phyloP scores from a whole-genome alignment of 1,139 yeast species.

The Yamadazyma siamensis region DNA sequence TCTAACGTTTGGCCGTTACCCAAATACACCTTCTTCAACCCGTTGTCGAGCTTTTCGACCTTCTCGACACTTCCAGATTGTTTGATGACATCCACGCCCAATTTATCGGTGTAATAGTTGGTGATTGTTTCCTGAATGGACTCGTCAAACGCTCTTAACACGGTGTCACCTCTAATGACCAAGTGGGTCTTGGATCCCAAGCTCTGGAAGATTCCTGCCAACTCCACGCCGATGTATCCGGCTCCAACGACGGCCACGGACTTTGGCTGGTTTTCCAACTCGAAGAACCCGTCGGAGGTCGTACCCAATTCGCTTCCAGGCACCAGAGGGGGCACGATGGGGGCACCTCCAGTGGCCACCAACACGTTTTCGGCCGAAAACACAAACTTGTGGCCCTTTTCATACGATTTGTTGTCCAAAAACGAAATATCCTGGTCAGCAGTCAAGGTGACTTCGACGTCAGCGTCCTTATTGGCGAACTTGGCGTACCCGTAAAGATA shows the following conservation, averaged over 20 bases:
- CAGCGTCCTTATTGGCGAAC: conserved; percentile 59
- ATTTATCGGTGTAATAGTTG: conserved; percentile 67
- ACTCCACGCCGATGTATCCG: conserved; percentile 94
- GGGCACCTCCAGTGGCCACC: conserved; percentile 92
- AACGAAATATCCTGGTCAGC: conserved; percentile 42
- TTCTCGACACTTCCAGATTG: conserved; percentile 52
- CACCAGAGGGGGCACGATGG: conserved; percentile 64
- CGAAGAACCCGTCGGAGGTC: conserved; percentile 90
- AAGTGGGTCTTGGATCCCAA: conserved; percentile 86
- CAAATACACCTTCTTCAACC: conserved; percentile 59
- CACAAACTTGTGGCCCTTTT: conserved; percentile 51
- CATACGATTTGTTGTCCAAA: conserved; percentile 24
- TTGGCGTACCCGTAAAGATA: conserved; percentile 84
- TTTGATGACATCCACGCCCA: conserved; percentile 79
- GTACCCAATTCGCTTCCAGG: conserved; percentile 84
- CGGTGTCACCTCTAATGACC: conserved; percentile 86
- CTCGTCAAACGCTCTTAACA: conserved; percentile 82
- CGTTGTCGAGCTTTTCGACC: conserved; percentile 58
- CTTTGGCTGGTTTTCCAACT: conserved; percentile 76
- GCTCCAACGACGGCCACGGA: conserved; percentile 95
- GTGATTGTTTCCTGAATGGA: conserved; percentile 77
- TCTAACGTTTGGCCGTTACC: conserved; percentile 53
- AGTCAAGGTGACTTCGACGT: conserved; percentile 66
- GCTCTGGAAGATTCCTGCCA: conserved; percentile 89
- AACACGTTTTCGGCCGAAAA: conserved; percentile 80